These are phyloP conservation scores for Sordariomycetes sp. DNA, from an alignment of 2,329 filamentous ascomycete species.

Conservation along the genomic window DNA sequence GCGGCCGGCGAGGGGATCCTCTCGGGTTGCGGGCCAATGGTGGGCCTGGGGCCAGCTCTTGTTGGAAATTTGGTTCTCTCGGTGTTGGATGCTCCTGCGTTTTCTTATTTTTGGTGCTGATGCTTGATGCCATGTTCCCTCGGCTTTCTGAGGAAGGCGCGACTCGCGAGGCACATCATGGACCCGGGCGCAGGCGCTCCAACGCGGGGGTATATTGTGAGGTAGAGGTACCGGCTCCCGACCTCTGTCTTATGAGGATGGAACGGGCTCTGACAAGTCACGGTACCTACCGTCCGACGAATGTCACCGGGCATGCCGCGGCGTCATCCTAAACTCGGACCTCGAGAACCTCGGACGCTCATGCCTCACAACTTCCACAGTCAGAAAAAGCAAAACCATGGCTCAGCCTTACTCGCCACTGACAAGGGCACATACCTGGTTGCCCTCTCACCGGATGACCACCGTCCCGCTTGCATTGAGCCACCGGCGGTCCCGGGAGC, in stretches of 20 bases:
- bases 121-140: too few relatives aligned
- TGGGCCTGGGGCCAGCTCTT: not conserved
- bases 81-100: too few relatives aligned
- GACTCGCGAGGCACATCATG: too few relatives aligned
- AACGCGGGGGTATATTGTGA: too few relatives aligned
- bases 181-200: too few relatives aligned
- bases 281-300: too few relatives aligned
- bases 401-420: not conserved
- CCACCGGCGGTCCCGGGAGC: not conserved
- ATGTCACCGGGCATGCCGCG: not conserved
- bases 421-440: not conserved
- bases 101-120: too few relatives aligned
- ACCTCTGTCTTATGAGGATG: too few relatives aligned
- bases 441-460: not conserved
- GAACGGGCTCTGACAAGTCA: too few relatives aligned
- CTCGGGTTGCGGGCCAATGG: not conserved
- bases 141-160: too few relatives aligned
- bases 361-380: not conserved
- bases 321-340: not conserved
- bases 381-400: not conserved
- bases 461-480: not conserved
- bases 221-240: too few relatives aligned
- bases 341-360: not conserved
- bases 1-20: not conserved
- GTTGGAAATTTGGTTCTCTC: too few relatives aligned